These are phyloP conservation scores for Penicillium lagena DNA, from an alignment of 495 filamentous ascomycete genomes.

Conservation along the genomic window DNA sequence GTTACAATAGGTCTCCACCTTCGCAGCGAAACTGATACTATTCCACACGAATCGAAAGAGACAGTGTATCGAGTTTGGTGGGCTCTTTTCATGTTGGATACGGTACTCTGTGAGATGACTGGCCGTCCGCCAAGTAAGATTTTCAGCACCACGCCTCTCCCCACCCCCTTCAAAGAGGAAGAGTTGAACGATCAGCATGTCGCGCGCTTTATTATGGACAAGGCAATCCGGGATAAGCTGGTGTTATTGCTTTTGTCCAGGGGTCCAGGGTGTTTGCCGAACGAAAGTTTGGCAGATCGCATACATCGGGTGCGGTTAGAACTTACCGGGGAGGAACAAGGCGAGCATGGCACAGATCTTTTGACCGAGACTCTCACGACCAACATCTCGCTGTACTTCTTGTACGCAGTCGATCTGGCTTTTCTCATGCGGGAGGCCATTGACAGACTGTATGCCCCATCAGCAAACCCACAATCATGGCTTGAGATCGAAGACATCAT, in stretches of 20 bases:
- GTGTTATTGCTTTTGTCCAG: conserved; percentile 10
- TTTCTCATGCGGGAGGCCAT: conserved; percentile 16
- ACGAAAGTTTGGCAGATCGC: neutral
- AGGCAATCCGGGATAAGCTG: conserved; percentile 18
- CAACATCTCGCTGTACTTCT: conserved; percentile 14
- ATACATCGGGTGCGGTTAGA: neutral
- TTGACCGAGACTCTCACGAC: conserved; percentile 6
- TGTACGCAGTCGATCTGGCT: conserved; percentile 19
- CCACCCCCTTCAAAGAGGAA: conserved; percentile 44
- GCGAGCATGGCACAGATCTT: neutral
- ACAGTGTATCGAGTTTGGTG: neutral
- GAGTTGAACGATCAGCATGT: conserved; percentile 24
- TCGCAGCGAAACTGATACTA: conserved; percentile 45
- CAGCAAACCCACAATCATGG: conserved; percentile 12
- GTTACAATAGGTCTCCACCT: conserved; percentile 55
- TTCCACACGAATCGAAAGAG: conserved; percentile 42
- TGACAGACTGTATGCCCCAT: conserved; percentile 15
- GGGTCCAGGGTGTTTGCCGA: neutral
- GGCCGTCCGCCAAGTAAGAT: too few species aligned
- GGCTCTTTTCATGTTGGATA: too few species aligned
- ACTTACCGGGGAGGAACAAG: neutral
- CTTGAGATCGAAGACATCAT: conserved; percentile 16
- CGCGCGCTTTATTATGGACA: conserved; percentile 22
- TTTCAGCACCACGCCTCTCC: too few species aligned
- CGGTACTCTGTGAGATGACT: too few species aligned